Percentiles rank a stretch among this genome's conserved stretches.
These are phyloP conservation scores for Podaxis sp. DNA, from an alignment of 768 basidiomycete species.

Conservation along the genomic window DNA sequence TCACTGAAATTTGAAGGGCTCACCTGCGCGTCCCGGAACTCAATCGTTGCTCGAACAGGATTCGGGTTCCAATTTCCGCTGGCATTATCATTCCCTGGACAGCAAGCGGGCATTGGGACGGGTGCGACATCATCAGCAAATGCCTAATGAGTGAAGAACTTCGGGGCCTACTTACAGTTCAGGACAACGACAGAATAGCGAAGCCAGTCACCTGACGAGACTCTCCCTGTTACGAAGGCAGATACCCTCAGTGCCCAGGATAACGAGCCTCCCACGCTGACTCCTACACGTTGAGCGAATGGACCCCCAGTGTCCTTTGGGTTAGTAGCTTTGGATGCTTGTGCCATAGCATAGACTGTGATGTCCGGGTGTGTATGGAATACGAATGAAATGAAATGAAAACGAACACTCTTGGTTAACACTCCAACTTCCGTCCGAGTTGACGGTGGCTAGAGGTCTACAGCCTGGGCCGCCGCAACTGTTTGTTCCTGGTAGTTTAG, in stretches of 20 bases:
- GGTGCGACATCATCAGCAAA: not conserved
- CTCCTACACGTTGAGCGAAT: constrained; percentile 64
- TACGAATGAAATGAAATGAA: not conserved
- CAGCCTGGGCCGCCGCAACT: constrained; percentile 63
- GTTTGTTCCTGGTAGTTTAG: constrained; percentile 57
- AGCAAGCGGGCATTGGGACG: not conserved
- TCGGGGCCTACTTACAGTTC: constrained; percentile 43
- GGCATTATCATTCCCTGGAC: constrained; percentile 41
- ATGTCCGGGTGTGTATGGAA: not conserved
- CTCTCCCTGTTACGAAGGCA: constrained; percentile 60
- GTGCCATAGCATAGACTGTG: constrained; percentile 70
- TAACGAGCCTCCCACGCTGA: constrained; percentile 51
- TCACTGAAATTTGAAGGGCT: constrained; percentile 6
- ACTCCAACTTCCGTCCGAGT: constrained; percentile 55
- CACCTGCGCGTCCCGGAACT: constrained; percentile 61
- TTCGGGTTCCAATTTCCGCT: constrained; percentile 52
- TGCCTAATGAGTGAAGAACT: not conserved
- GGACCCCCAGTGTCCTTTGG: constrained; percentile 67
- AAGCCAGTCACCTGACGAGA: constrained; percentile 48
- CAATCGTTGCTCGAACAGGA: constrained; percentile 55
- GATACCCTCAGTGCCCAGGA: constrained; percentile 59
- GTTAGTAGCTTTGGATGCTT: constrained; percentile 68
- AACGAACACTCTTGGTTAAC: constrained; percentile 70
- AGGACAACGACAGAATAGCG: constrained; percentile 71
- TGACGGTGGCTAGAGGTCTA: constrained; percentile 62